phyloP scores from a whole-genome alignment of 2,329 filamentous ascomycete species.

The Arthrinium phaeospermum region DNA sequence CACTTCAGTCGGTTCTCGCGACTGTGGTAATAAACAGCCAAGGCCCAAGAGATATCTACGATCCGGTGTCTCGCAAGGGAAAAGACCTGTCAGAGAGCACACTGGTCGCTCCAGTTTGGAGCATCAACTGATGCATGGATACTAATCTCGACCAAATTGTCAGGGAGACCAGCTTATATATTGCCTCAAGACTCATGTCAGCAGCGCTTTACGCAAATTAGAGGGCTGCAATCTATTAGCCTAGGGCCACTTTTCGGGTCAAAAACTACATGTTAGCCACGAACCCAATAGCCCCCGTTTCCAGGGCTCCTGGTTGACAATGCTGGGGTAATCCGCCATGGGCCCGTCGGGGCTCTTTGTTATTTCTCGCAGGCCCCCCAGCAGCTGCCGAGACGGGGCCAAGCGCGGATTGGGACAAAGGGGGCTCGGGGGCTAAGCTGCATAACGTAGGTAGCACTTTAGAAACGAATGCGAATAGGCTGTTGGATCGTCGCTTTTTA shows the following conservation, averaged over 20 bases:
- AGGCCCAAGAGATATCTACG: background rate
- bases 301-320: background rate
- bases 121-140: background rate
- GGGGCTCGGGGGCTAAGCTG: background rate
- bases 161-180: slow-evolving; percentile 8
- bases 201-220: slow-evolving; percentile 6
- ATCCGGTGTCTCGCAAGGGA: background rate
- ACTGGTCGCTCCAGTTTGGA: background rate
- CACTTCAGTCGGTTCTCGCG: background rate
- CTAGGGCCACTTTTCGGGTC: slow-evolving; percentile 1
- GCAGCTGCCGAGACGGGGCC: background rate
- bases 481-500: background rate
- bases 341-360: background rate
- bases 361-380: background rate
- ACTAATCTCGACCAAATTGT: background rate
- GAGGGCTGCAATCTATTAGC: background rate
- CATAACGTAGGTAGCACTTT: background rate
- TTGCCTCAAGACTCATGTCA: background rate
- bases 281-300: background rate
- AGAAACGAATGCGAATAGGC: background rate
- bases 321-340: slow-evolving; percentile 11
- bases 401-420: background rate
- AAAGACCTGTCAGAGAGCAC: background rate
- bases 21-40: background rate
- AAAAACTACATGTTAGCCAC: background rate